Conservation (phyloP, 1,139 yeast genomes). For the Magnusiomyces fungicola region DNA sequence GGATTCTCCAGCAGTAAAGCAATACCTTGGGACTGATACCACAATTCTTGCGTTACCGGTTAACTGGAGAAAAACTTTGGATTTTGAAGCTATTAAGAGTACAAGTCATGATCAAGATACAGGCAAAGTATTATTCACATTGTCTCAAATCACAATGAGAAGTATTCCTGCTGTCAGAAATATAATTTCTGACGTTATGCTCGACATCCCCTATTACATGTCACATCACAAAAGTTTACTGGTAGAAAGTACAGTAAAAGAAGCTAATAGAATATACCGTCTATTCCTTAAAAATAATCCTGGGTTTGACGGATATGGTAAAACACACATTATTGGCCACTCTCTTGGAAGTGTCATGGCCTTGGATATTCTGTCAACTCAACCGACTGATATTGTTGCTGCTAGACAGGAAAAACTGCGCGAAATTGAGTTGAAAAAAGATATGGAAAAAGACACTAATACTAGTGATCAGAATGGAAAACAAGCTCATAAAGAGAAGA, state of each 20-base stretch:
- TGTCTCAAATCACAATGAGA: conserved; percentile 70
- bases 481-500: background rate
- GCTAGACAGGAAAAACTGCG: background rate
- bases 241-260: conserved; percentile 54
- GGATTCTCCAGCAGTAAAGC: conserved; percentile 25
- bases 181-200: conserved; percentile 74
- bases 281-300: conserved; percentile 62
- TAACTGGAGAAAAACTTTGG: conserved; percentile 35
- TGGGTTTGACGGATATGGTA: conserved; percentile 49
- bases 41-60: conserved; percentile 35
- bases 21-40: conserved; percentile 20
- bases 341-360: conserved; percentile 85
- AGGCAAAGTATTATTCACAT: conserved; percentile 42
- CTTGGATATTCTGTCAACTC: conserved; percentile 64
- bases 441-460: conserved; percentile 10
- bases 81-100: conserved; percentile 28
- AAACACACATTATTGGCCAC: conserved; percentile 80
- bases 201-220: conserved; percentile 84
- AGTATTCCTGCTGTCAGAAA: conserved; percentile 73
- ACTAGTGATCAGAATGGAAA: background rate
- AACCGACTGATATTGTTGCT: conserved; percentile 34
- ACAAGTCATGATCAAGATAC: conserved; percentile 18
- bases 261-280: conserved; percentile 62
- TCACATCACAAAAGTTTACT: conserved; percentile 60
- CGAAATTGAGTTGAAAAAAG: background rate